phyloP scores from a whole-genome alignment of 2,329 filamentous ascomycete species.

The Rhinocladiella similis region DNA sequence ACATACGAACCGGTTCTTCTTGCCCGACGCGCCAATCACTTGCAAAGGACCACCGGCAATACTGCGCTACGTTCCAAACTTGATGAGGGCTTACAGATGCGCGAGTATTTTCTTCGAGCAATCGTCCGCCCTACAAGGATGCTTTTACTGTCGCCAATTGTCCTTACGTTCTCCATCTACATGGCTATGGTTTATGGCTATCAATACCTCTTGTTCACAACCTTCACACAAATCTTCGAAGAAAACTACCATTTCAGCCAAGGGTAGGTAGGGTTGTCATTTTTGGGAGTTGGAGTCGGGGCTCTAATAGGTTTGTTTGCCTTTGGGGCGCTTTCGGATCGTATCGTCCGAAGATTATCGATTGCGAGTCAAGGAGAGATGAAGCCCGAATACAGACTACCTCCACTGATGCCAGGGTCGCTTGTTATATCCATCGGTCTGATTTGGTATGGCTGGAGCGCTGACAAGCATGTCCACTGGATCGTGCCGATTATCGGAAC shows the following conservation, averaged over 20 bases:
- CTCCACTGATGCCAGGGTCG: conserved; percentile 52
- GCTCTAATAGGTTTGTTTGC: conserved; percentile 32
- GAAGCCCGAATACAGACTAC: conserved; percentile 53
- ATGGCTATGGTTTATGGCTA: conserved; percentile 47
- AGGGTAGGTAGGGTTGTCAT: conserved; percentile 34
- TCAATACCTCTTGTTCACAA: conserved; percentile 47
- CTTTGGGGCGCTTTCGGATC: conserved; percentile 30
- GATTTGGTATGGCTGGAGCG: conserved; percentile 56
- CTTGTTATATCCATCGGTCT: conserved; percentile 55
- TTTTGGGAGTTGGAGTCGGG: conserved; percentile 36
- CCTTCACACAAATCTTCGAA: conserved; percentile 36
- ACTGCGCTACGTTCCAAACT: conserved; percentile 42
- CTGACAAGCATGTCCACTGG: conserved; percentile 48
- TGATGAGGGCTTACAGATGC: conserved; percentile 38
- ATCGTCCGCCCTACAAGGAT: conserved; percentile 59
- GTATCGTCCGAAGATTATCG: conserved; percentile 25
- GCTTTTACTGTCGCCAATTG: conserved; percentile 58
- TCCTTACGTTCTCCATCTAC: conserved; percentile 50
- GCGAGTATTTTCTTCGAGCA: conserved; percentile 44
- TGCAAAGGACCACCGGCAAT: conserved; percentile 54
- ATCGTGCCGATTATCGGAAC: conserved; percentile 45
- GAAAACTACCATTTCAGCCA: conserved; percentile 32
- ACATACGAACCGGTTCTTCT: conserved; percentile 51
- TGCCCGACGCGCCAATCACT: conserved; percentile 43
- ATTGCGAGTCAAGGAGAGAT: conserved; percentile 38